phyloP scores from a whole-genome alignment of 2,329 filamentous ascomycete species.

The Clonostachys rhizophaga region DNA sequence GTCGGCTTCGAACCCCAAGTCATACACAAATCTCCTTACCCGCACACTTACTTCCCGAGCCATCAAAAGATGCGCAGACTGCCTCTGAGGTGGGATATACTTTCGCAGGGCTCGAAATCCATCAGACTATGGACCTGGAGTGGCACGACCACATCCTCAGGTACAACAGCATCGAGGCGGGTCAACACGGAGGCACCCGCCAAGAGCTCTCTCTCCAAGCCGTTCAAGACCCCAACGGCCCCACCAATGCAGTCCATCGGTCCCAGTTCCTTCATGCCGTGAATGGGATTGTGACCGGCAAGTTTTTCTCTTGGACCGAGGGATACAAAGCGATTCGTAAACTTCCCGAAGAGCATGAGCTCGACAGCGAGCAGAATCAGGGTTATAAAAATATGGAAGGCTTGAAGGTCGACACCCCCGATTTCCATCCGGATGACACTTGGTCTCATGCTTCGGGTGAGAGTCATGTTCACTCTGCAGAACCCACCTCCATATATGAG shows the following conservation, averaged over 20 bases:
- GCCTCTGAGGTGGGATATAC: slow-evolving; percentile 14
- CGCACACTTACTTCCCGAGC: slow-evolving; percentile 8
- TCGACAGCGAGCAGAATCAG: background rate
- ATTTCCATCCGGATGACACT: too few species aligned
- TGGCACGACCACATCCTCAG: slow-evolving; percentile 38
- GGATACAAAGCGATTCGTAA: slow-evolving; percentile 14
- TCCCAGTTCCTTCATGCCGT: background rate
- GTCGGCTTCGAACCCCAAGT: slow-evolving; percentile 32
- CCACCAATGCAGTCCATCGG: background rate
- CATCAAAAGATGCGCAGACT: background rate
- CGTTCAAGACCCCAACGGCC: background rate
- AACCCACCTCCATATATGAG: too few species aligned
- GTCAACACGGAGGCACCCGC: slow-evolving; percentile 43
- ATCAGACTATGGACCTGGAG: slow-evolving; percentile 34
- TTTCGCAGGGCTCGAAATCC: slow-evolving; percentile 49
- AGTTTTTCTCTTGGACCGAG: slow-evolving; percentile 1
- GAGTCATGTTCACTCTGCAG: too few species aligned
- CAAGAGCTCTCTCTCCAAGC: slow-evolving; percentile 39
- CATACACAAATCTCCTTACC: slow-evolving; percentile 21
- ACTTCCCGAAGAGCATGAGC: background rate
- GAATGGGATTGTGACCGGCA: background rate
- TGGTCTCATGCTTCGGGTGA: too few species aligned
- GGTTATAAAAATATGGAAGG: too few species aligned
- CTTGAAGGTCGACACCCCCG: too few species aligned
- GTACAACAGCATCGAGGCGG: slow-evolving; percentile 48